phyloP scores from a whole-genome alignment of 805 yeast genomes.

The Starmerella ratchasimensis region DNA sequence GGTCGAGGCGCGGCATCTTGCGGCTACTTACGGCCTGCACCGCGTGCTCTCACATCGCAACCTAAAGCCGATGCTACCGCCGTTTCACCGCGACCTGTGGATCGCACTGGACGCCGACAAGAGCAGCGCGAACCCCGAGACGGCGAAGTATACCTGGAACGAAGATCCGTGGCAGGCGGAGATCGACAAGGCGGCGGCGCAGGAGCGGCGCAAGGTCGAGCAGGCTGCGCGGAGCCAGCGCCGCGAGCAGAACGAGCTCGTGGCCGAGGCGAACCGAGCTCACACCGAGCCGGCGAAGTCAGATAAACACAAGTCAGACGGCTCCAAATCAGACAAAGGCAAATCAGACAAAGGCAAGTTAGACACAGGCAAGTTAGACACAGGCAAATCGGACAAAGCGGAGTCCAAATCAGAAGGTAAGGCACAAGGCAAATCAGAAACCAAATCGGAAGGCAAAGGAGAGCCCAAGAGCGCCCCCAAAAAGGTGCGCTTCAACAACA shows the following conservation, averaged over 20 bases:
- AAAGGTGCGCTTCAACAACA: constrained; percentile 27
- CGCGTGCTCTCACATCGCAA: constrained; percentile 70
- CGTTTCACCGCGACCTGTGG: constrained; percentile 72
- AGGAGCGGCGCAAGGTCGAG: constrained; percentile 8
- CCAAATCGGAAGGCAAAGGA: neutral
- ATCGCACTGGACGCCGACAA: constrained; percentile 50
- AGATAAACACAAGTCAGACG: neutral
- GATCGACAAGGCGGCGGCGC: constrained; percentile 36
- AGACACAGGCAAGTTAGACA: too few species aligned
- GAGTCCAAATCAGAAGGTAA: neutral
- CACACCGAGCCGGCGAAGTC: neutral
- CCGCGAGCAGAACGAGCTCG: constrained; percentile 11
- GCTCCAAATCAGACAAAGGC: neutral
- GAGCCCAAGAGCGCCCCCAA: neutral
- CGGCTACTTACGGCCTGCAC: constrained; percentile 79
- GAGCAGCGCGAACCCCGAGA: constrained; percentile 23
- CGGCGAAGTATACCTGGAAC: constrained; percentile 17
- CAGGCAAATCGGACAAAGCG: too few species aligned
- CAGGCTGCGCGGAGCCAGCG: constrained; percentile 3
- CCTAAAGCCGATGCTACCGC: constrained; percentile 75
- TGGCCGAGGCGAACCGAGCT: constrained; percentile 7
- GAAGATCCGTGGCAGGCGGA: constrained; percentile 62
- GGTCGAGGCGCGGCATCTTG: constrained; percentile 76
- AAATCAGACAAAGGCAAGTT: too few species aligned
- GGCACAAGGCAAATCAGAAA: neutral